Conservation (phyloP, 441 rosid genomes). For the Euphorbia celastroides region DNA sequence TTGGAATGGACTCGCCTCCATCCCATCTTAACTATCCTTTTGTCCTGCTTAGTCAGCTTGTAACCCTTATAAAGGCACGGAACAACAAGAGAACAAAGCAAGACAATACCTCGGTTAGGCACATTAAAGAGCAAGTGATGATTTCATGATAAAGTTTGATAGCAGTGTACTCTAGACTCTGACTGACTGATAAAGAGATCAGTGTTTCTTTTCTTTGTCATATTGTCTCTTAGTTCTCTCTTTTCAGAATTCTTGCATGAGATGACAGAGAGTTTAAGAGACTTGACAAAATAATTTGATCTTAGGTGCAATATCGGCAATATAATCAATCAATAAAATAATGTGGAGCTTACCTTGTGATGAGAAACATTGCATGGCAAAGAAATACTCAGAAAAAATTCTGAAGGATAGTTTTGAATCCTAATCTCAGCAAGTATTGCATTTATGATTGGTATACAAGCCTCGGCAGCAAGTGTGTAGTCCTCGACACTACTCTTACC, state of each 20-base stretch:
- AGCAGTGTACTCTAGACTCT: too few relatives aligned
- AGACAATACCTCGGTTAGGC: constrained; percentile 1
- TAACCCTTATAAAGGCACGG: constrained; percentile 67
- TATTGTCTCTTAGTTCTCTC: too few relatives aligned
- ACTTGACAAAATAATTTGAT: background rate
- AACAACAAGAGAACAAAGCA: constrained; percentile 14
- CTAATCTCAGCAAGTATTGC: constrained; percentile 49
- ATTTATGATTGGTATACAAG: constrained; percentile 69
- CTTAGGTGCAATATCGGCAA: background rate
- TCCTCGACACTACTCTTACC: constrained; percentile 50
- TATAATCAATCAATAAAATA: too few relatives aligned
- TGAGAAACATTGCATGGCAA: constrained; percentile 64
- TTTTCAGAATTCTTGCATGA: too few relatives aligned
- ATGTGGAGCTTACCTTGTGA: constrained; percentile 66
- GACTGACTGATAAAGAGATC: too few relatives aligned
- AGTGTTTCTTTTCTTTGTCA: too few relatives aligned
- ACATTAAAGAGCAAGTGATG: background rate
- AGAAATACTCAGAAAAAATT: constrained; percentile 70
- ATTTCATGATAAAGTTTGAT: too few relatives aligned
- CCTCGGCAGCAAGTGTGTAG: constrained; percentile 66
- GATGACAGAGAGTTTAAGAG: too few relatives aligned
- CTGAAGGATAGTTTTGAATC: constrained; percentile 49
- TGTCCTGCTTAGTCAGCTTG: constrained; percentile 76
- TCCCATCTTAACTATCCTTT: constrained; percentile 58
- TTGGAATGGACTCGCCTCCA: constrained; percentile 64